These are phyloP conservation scores for Rubia peregrina DNA, from an alignment of 305 asterid species.

Conservation along the genomic window DNA sequence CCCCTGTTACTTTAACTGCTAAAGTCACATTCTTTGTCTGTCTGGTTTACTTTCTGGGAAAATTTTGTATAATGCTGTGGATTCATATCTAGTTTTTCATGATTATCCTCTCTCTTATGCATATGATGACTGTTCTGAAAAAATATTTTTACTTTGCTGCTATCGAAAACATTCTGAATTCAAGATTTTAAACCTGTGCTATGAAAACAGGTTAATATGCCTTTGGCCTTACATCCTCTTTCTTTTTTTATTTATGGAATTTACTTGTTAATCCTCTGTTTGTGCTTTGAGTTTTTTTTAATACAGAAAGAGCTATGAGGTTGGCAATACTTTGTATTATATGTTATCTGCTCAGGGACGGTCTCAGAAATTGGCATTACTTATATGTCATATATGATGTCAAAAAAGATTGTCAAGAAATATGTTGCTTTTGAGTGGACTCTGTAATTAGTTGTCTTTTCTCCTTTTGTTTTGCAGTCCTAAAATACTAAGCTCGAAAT, in stretches of 20 bases:
- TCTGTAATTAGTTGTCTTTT: not conserved
- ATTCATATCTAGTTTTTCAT: conserved; percentile 5
- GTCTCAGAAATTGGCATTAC: conserved; percentile 4
- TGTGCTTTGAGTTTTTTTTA: not conserved
- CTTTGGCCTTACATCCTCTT: conserved; percentile 6
- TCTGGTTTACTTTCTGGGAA: not conserved
- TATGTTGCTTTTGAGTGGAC: not conserved
- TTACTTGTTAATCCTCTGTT: not conserved
- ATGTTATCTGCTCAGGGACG: not conserved
- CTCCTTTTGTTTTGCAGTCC: not conserved
- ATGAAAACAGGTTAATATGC: not conserved
- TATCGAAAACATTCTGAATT: not conserved
- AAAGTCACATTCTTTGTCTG: no score
- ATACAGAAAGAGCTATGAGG: not conserved
- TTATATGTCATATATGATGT: not conserved
- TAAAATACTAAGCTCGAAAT: not conserved
- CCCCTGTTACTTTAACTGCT: not conserved
- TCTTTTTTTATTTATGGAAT: not conserved
- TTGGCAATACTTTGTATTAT: not conserved
- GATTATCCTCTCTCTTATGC: not conserved
- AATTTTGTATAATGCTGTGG: not conserved
- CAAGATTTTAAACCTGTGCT: no score
- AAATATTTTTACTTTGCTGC: not conserved
- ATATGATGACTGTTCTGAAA: not conserved
- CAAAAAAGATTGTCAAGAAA: not conserved